Base-by-base conservation (phyloP, 306 rosid genomes). In the Cicer arietinum region DNA sequence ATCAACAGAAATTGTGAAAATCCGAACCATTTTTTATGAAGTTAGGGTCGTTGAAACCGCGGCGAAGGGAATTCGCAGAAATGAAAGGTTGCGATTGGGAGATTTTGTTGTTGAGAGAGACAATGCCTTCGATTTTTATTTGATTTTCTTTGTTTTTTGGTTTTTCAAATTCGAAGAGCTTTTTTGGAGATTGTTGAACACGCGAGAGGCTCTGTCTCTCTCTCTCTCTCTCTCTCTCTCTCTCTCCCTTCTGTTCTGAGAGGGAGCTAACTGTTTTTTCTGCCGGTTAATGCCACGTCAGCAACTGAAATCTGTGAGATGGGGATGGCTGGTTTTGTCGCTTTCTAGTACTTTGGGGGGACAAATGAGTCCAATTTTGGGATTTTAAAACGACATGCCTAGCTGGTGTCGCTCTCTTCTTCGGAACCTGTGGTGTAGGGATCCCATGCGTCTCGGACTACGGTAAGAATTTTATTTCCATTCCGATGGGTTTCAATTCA, bases 221-320 rank as follows among this genome's bases (percentile, higher is more conserved):
- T 60, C 66, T 74, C 20, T 77, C 84, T 81, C 70, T 74, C 11
- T 5, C 35, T 0, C 37, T 77, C 64, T 77, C 84, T 81, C 70
- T 74, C 11, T 5, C 35, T 0, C 37, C 37, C 37, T 30, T 56
- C 37, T 17, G 8, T 30, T 35, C 16, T 1, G 77, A 52, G 71
- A 78, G 81, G 80, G 78, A 70, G 85, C 76, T 74, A 73, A 79
- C 79, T 79, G 84, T 67, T 75, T 86, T 64, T 75, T 64, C 44
- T 73, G 77, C 71, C 52, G 81, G 79, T 80, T 47, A 77, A 22
- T 76, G 90, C 77, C 92, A 90, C 87, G 87, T 83, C 91, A 86
- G 79, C 83, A 72, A 78, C 76, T 79, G 88, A 85, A 85, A 85
- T 86, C 88, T 84, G 79, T 42, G 84, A 69, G 89, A 88, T 51